Evolutionary conservation across 345 rosid species (phyloP).

Genomic region (Diplotaxis tenuifolia): DNA sequence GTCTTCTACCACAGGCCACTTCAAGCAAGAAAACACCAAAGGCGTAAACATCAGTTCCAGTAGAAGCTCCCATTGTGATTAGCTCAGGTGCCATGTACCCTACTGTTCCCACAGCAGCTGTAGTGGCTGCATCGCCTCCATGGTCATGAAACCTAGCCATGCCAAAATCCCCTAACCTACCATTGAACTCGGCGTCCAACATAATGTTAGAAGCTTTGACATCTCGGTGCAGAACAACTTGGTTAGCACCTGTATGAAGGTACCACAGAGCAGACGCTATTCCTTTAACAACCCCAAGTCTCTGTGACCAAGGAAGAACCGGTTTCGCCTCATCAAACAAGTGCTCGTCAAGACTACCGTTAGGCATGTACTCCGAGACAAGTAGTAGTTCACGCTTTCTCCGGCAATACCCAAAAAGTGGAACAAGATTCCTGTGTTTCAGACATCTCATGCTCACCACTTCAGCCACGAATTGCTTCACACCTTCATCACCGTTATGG

Average conservation of each 20-base stretch:
- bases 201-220: neutral
- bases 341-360: neutral
- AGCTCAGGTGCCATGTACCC: neutral
- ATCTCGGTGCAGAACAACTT: neutral
- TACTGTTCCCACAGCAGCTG: neutral
- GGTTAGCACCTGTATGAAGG: neutral
- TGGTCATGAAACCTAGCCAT: neutral
- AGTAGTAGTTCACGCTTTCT: neutral
- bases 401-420: neutral
- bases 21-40: neutral
- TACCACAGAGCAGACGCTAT: neutral
- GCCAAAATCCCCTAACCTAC: neutral
- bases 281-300: neutral
- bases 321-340: neutral
- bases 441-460: neutral
- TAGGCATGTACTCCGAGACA: neutral
- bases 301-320: neutral
- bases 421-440: neutral
- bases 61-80: neutral
- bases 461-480: neutral
- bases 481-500: neutral
- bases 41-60: neutral
- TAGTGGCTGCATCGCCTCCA: neutral
- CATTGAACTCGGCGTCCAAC: neutral
- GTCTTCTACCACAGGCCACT: neutral